Conservation (phyloP, 2,329 filamentous ascomycete genomes). For the Pseudocercospora musae region DNA sequence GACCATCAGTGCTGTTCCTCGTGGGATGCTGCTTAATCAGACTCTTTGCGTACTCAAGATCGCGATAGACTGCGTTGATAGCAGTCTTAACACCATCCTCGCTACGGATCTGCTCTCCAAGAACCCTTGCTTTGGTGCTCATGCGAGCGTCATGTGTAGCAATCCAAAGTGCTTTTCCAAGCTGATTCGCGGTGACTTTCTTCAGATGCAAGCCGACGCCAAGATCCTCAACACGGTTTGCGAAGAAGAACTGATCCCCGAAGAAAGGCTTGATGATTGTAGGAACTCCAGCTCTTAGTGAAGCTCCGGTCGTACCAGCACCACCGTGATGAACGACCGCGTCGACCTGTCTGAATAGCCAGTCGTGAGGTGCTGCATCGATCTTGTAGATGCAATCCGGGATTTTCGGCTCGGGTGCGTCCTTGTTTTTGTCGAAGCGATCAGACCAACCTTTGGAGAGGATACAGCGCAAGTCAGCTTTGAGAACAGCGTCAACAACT, state of each 20-base stretch:
- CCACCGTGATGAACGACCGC: conserved; percentile 93
- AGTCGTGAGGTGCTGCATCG: conserved; percentile 89
- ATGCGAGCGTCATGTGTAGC: conserved; percentile 87
- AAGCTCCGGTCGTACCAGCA: conserved; percentile 90
- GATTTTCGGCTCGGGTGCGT: conserved; percentile 61
- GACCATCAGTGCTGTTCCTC: conserved; percentile 6
- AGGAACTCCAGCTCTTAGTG: conserved; percentile 82
- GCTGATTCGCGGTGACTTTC: conserved; percentile 81
- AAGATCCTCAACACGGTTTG: conserved; percentile 81
- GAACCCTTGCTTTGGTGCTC: conserved; percentile 75
- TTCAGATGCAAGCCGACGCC: conserved; percentile 87
- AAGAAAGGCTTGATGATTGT: conserved; percentile 97
- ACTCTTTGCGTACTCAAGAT: conserved; percentile 86
- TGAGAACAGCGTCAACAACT: conserved; percentile 86
- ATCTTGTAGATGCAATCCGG: conserved; percentile 84
- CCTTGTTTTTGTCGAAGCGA: conserved; percentile 60
- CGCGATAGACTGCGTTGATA: conserved; percentile 89
- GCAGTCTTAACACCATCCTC: conserved; percentile 88
- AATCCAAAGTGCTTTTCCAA: conserved; percentile 85
- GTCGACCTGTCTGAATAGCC: conserved; percentile 92
- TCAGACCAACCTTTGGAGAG: conserved; percentile 97
- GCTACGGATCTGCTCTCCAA: conserved; percentile 86
- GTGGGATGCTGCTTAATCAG: conserved; percentile 59
- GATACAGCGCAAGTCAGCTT: conserved; percentile 90
- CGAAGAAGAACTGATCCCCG: conserved; percentile 97